A percentile compares a stretch with the other conserved stretches of the same genome.
Conservation (phyloP, 2,329 filamentous ascomycete species). For the Hypoxylon sp. region DNA sequence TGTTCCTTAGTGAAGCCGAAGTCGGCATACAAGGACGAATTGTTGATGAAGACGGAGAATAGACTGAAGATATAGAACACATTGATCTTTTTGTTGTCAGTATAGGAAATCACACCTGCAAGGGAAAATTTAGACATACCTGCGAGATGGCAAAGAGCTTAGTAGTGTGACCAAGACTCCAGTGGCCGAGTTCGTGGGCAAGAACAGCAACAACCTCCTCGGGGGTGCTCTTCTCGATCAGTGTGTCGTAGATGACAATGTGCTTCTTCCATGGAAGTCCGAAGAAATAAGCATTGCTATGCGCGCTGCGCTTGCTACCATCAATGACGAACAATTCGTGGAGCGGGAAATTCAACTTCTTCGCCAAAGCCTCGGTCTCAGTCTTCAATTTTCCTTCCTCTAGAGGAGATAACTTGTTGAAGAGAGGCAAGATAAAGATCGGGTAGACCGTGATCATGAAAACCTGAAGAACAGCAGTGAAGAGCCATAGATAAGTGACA, state of each 20-base stretch:
- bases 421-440: constrained; percentile 91
- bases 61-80: constrained; percentile 97
- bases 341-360: constrained; percentile 89
- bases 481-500: constrained; percentile 98
- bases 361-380: constrained; percentile 86
- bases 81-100: constrained; percentile 75
- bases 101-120: neutral
- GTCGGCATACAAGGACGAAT: constrained; percentile 87
- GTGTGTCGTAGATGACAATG: constrained; percentile 98
- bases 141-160: constrained; percentile 89
- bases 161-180: constrained; percentile 95
- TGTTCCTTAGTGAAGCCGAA: constrained; percentile 89
- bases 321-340: constrained; percentile 96
- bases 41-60: constrained; percentile 98
- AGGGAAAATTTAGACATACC: constrained; percentile 62
- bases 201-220: constrained; percentile 95
- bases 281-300: constrained; percentile 96
- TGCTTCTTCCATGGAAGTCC: constrained; percentile 99
- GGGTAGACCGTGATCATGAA: constrained; percentile 98
- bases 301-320: constrained; percentile 87
- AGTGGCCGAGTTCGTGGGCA: constrained; percentile 96
- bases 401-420: constrained; percentile 97
- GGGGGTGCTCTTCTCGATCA: constrained; percentile 94
- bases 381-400: constrained; percentile 90
- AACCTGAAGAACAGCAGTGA: constrained; percentile 89